Evolutionary conservation across 257 asterid species (phyloP), one percentile per base, ranked within the genome.

Genomic region (Hygrophila difformis): DNA sequence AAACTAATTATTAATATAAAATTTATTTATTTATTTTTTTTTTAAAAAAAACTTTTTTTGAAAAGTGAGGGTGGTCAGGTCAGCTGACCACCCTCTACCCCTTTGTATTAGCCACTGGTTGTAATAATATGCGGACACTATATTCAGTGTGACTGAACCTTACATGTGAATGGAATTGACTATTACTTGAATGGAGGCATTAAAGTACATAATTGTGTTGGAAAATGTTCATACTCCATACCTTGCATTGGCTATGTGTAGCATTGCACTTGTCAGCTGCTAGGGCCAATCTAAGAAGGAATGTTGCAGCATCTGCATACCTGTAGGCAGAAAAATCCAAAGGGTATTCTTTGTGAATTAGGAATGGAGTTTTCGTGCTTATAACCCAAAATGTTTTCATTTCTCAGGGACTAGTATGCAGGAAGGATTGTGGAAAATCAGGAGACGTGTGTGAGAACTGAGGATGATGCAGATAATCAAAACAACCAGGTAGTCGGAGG

Each of bases 161-260:
- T n/a, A n/a, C n/a, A n/a, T n/a, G n/a, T n/a, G n/a, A n/a, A n/a
- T n/a, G n/a, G n/a, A n/a, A n/a, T n/a, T n/a, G n/a, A n/a, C n/a
- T n/a, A n/a, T n/a, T n/a, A n/a, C n/a, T n/a, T n/a, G n/a, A n/a
- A n/a, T 28, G 35, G 18, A 55, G 59, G 19, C 12, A 40, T 18
- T 55, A 34, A 23, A 34, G 40, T 24, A 41, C 23, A 56, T 18
- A 56, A n/a, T n/a, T 49, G 48, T 40, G 5, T 41, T 28, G 44
- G 29, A 47, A 67, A 57, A 38, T 5, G 43, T 56, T 46, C 38
- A n/a, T 56, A 82, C 99, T 94, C 49, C 38, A n/a, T 56, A 82
- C 99, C 95, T 91, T 91, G 87, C 93, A 60, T 70, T 86, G 99
- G 87, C 95, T 91, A 53, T 91, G 95, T 11, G 84, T 70, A 51